Evolutionary conservation across 768 basidiomycete genomes (phyloP), one percentile per base, ranked within the genome.

Genomic region (Suillus variegatus): DNA sequence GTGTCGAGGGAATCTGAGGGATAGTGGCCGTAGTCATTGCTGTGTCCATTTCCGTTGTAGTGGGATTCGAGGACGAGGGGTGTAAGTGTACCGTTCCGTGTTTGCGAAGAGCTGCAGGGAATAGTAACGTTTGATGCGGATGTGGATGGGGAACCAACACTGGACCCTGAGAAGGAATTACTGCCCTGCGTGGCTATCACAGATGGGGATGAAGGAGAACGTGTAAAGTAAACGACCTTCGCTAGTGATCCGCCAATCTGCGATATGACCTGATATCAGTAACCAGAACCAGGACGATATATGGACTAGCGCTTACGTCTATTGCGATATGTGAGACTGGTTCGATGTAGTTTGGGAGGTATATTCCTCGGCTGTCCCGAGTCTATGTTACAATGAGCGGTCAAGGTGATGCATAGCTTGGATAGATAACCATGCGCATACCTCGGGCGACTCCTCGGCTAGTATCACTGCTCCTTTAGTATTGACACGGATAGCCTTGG

Each of bases 141-240:
- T n/a, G 70, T 60, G 20, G 70, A 61, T 6, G 77, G 76, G 1
- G 79, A 80, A n/a, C 74, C 68, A 12, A 75, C 69, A 10, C 65
- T 68, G 78, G 67, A 84, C 73, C 64, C 80, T 3, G 76, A 83
- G 52, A 85, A 72, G 64, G 82, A 81, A 64, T 81, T 82, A 47
- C 84, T 87, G 18, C 87, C 89, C 25, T 77, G 78, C 14, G 89
- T 88, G 1, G 90, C 88, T 65, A 75, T 81, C 49, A 88, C 73
- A 14, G 90, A 88, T 8, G 93, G 91, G 8, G 93, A 91, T 38
- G 87, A 82, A n/a, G 92, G 89, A 9, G 95, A 95, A 58, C 97
- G 91, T 54, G 97, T 98, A 78, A 99, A 99, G 80, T 98, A 99
- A 70, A 97, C 94, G 61, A 99, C 93, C 78, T 99, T 99, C 66